These are phyloP conservation scores for Nemania bipapillata DNA, from an alignment of 2,329 filamentous ascomycete species.

Conservation along the genomic window DNA sequence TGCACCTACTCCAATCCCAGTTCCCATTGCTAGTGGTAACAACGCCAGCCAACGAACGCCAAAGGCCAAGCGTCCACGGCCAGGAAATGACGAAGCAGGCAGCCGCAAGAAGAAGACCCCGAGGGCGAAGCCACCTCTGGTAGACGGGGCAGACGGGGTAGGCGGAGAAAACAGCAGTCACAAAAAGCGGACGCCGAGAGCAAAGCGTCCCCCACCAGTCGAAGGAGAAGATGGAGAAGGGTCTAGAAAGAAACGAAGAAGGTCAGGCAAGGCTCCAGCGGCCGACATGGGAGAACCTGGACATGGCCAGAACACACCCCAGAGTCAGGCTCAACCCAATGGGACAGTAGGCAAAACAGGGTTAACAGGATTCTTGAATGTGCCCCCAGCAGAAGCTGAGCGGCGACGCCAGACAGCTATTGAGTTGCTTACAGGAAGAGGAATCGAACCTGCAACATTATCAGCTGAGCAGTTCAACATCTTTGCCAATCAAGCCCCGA, in stretches of 20 bases:
- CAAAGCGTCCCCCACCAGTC: conserved; percentile 45
- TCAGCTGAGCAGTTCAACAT: conserved; percentile 68
- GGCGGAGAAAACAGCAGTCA: conserved; percentile 43
- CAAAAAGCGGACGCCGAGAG: conserved; percentile 45
- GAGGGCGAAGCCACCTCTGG: conserved; percentile 46
- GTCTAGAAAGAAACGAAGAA: conserved; percentile 47
- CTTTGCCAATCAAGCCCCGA: conserved; percentile 68
- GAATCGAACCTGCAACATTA: conserved; percentile 64
- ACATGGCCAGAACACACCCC: conserved; percentile 22
- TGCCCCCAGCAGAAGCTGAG: conserved; percentile 61
- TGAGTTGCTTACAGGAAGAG: conserved; percentile 59
- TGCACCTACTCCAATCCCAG: conserved; percentile 55
- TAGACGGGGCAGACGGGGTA: conserved; percentile 41
- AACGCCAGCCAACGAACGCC: conserved; percentile 43
- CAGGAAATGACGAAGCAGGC: conserved; percentile 46
- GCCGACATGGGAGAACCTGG: conserved; percentile 32
- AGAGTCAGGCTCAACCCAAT: conserved; percentile 35
- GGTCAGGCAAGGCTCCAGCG: conserved; percentile 43
- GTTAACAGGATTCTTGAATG: conserved; percentile 54
- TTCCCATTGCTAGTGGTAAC: conserved; percentile 43
- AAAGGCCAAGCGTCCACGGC: conserved; percentile 48
- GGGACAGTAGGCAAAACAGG: conserved; percentile 30
- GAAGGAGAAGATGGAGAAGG: conserved; percentile 47
- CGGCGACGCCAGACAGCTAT: conserved; percentile 62
- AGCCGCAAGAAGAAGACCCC: conserved; percentile 39